Percentiles rank a stretch among this genome's conserved stretches.
Conservation (phyloP, 768 basidiomycete species). For the Pisolithus tinctorius region DNA sequence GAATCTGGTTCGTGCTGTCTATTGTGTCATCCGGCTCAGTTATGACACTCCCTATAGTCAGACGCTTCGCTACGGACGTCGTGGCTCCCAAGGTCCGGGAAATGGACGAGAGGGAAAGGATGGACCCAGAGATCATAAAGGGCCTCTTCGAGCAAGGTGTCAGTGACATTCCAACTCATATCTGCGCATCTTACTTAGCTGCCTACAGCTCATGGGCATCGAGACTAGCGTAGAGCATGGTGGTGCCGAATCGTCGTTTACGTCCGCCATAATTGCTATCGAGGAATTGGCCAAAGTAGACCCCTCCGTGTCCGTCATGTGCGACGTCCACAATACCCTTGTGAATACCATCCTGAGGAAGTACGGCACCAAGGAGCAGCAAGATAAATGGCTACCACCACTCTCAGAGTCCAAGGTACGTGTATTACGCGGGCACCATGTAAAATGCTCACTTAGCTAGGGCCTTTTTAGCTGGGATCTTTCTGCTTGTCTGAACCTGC, state of each 20-base stretch:
- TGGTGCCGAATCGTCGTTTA: conserved; percentile 89
- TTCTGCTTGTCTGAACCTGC: conserved; percentile 93
- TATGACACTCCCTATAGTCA: conserved; percentile 44
- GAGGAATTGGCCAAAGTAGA: neutral
- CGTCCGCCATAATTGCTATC: conserved; percentile 90
- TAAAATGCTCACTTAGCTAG: neutral
- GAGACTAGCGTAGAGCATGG: conserved; percentile 81
- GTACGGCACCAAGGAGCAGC: conserved; percentile 78
- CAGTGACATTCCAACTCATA: conserved; percentile 22
- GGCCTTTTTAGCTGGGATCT: conserved; percentile 66
- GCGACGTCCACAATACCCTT: conserved; percentile 98
- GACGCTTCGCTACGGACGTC: conserved; percentile 83
- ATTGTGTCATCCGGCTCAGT: neutral
- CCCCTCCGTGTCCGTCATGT: conserved; percentile 19
- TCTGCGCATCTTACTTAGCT: neutral
- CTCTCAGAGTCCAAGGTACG: conserved; percentile 71
- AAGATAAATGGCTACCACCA: conserved; percentile 70
- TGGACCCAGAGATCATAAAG: conserved; percentile 84
- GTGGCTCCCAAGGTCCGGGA: conserved; percentile 87
- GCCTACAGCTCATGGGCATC: conserved; percentile 86
- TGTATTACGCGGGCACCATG: neutral
- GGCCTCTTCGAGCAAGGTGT: conserved; percentile 95
- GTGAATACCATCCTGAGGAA: conserved; percentile 91
- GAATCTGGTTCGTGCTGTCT: conserved; percentile 63
- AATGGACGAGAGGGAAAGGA: conserved; percentile 96